A percentile compares a stretch with the other conserved stretches of the same genome.
Conservation (phyloP, 1,139 yeast genomes). For the Magnusiomyces clavatus region DNA sequence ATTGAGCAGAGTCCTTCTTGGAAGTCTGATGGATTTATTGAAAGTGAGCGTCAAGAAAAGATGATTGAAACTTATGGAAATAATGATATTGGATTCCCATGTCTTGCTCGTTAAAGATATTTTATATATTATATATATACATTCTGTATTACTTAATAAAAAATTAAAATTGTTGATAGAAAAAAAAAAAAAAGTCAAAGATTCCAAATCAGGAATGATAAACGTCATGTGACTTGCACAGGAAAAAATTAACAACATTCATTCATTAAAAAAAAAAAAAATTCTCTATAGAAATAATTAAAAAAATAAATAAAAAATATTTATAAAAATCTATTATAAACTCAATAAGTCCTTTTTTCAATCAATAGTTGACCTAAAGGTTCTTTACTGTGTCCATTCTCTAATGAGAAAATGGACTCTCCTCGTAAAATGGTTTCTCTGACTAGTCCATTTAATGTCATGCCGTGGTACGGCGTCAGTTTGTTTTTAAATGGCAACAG, state of each 20-base stretch:
- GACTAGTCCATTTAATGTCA: constrained; percentile 60
- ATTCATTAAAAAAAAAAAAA: too few species aligned
- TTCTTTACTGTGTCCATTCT: constrained; percentile 47
- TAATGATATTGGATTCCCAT: constrained; percentile 15
- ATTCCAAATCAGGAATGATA: too few species aligned
- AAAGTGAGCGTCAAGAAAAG: constrained; percentile 11
- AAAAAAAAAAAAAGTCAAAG: too few species aligned
- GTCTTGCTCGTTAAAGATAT: constrained; percentile 15
- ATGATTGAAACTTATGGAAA: constrained; percentile 17
- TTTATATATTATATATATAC: too few species aligned
- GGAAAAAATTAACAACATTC: too few species aligned
- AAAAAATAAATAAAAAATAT: too few species aligned
- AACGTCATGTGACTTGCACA: too few species aligned
- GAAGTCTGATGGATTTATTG: constrained; percentile 13
- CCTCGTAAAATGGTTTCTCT: constrained; percentile 77
- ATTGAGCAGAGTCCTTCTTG: constrained; percentile 21
- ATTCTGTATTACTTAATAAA: too few species aligned
- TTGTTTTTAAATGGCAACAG: constrained; percentile 73
- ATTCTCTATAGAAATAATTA: too few species aligned
- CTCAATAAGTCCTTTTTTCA: constrained; percentile 31
- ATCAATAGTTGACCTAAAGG: constrained; percentile 55
- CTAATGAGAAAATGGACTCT: constrained; percentile 49
- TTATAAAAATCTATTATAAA: constrained; percentile 32
- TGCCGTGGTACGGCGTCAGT: constrained; percentile 77
- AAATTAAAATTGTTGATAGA: too few species aligned